These are phyloP conservation scores for Pachysandra terminalis DNA, from an alignment of 164 flowering plant species.

Conservation along the genomic window DNA sequence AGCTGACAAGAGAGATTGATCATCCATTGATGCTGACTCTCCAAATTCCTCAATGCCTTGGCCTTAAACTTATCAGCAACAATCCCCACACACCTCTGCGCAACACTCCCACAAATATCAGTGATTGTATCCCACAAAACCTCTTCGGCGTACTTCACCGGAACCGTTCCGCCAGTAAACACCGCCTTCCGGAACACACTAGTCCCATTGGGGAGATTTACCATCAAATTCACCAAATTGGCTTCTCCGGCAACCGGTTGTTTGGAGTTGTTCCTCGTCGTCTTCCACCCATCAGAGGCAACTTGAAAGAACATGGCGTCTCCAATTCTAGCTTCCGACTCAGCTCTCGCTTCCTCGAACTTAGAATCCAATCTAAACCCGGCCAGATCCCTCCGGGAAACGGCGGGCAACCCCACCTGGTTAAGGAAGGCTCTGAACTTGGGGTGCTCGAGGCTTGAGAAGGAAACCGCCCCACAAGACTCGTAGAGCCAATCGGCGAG, in stretches of 20 bases:
- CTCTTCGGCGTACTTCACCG: conserved; percentile 82
- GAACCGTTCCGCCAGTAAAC: conserved; percentile 54
- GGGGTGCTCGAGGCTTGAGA: conserved; percentile 85
- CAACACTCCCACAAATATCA: conserved; percentile 53
- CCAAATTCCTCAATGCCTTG: conserved; percentile 77
- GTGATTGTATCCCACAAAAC: conserved; percentile 67
- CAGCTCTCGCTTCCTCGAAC: conserved; percentile 63
- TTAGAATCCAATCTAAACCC: conserved; percentile 59
- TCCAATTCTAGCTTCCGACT: conserved; percentile 69
- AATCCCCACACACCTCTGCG: conserved; percentile 75
- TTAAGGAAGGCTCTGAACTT: conserved; percentile 75
- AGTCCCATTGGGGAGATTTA: conserved; percentile 93
- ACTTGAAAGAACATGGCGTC: conserved; percentile 94
- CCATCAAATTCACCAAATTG: conserved; percentile 64
- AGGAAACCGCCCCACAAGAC: conserved; percentile 79
- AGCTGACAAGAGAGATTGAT: conserved; percentile 80
- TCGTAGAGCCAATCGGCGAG: conserved; percentile 92
- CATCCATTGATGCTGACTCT: conserved; percentile 87
- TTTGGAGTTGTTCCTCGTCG: conserved; percentile 27
- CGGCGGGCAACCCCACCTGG: conserved; percentile 77
- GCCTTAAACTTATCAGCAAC: conserved; percentile 75
- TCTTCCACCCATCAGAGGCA: conserved; percentile 81
- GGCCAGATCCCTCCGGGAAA: conserved; percentile 53
- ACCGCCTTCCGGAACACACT: conserved; percentile 74
- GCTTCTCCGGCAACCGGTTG: too few species aligned